phyloP scores from a whole-genome alignment of 2,329 filamentous ascomycete genomes.

The Volutella citrinella region DNA sequence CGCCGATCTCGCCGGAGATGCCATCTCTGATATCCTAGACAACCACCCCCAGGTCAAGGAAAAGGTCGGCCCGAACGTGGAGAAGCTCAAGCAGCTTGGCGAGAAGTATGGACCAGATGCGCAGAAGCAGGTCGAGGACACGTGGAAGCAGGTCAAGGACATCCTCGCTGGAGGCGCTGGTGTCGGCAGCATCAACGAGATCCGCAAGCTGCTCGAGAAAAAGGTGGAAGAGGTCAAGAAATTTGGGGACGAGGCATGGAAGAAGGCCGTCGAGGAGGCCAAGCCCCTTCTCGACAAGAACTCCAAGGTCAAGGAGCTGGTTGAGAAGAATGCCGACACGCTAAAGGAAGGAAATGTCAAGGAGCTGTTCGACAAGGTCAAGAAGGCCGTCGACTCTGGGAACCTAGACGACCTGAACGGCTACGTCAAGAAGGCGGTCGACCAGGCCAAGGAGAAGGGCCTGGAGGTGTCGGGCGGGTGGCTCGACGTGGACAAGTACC shows the following conservation, averaged over 20 bases:
- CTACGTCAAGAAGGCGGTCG: constrained; percentile 30
- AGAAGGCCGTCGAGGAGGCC: constrained; percentile 67
- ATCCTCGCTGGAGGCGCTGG: constrained; percentile 61
- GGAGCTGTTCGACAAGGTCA: constrained; percentile 62
- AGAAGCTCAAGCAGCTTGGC: constrained; percentile 67
- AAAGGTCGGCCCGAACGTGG: constrained; percentile 64
- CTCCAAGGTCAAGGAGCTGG: constrained; percentile 68
- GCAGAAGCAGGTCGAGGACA: constrained; percentile 72
- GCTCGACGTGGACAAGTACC: constrained; percentile 57
- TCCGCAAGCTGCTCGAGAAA: constrained; percentile 63
- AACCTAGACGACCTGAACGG: constrained; percentile 45
- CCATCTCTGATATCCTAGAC: constrained; percentile 62
- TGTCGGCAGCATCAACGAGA: constrained; percentile 48
- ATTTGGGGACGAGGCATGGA: constrained; percentile 69
- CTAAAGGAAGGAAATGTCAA: constrained; percentile 65
- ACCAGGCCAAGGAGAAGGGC: constrained; percentile 46
- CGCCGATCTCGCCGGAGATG: constrained; percentile 59
- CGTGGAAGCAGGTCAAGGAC: constrained; percentile 64
- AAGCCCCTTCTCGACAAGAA: constrained; percentile 74
- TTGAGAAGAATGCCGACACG: constrained; percentile 67
- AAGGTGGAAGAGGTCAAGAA: constrained; percentile 66
- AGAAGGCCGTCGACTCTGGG: constrained; percentile 59
- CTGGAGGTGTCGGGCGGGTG: constrained; percentile 35
- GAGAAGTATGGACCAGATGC: constrained; percentile 71
- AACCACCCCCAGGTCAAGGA: constrained; percentile 73